These are phyloP conservation scores for Penicillium sp. DNA, from an alignment of 2,329 filamentous ascomycete genomes.

Conservation along the genomic window DNA sequence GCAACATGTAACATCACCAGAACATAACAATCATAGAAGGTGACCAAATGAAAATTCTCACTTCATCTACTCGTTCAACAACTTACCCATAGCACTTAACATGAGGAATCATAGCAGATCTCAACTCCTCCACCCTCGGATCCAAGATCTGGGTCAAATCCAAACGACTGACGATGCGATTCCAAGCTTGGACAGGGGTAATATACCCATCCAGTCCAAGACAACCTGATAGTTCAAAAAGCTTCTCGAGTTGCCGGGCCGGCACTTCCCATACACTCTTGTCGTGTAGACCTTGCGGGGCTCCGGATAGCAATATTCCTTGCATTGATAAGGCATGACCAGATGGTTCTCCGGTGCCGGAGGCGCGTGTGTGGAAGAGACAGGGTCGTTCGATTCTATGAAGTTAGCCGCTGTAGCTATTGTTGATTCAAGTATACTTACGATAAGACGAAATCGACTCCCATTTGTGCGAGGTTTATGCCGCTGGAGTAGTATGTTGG, in stretches of 20 bases:
- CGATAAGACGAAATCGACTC: slow-evolving; percentile 24
- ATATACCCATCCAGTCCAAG: slow-evolving; percentile 34
- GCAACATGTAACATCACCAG: neutral
- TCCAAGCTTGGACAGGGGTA: slow-evolving; percentile 48
- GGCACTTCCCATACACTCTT: slow-evolving; percentile 21
- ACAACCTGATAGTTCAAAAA: slow-evolving; percentile 22
- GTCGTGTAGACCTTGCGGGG: slow-evolving; percentile 8
- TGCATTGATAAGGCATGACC: slow-evolving; percentile 23
- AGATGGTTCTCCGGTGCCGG: slow-evolving; percentile 6
- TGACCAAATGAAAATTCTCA: neutral
- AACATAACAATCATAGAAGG: neutral
- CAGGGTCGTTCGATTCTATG: slow-evolving; percentile 20
- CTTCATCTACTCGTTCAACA: neutral
- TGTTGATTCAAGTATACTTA: neutral
- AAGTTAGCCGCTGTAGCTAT: neutral
- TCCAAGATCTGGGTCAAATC: slow-evolving; percentile 32
- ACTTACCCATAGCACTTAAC: slow-evolving; percentile 28
- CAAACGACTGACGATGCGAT: slow-evolving; percentile 35
- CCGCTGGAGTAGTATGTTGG: neutral
- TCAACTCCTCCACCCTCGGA: slow-evolving; percentile 26
- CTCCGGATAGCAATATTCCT: slow-evolving; percentile 17
- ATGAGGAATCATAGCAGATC: slow-evolving; percentile 20
- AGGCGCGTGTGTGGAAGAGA: slow-evolving; percentile 12
- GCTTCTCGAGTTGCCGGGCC: slow-evolving; percentile 15
- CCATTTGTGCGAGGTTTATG: slow-evolving; percentile 12